Conservation (phyloP, 2,329 filamentous ascomycete genomes). For the Fusarium foetens region DNA sequence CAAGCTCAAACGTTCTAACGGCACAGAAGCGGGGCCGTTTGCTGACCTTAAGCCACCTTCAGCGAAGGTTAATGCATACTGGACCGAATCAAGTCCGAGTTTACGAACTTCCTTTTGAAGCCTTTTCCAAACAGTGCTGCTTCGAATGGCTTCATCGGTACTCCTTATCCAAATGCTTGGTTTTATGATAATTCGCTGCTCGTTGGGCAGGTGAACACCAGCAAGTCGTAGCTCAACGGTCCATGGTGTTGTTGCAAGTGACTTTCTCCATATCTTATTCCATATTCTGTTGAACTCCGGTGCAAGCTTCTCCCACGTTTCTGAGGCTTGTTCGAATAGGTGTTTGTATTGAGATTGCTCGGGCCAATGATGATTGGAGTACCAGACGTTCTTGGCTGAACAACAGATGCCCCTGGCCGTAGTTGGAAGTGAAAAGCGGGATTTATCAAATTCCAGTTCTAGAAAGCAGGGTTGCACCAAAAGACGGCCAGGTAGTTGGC, state of each 20-base stretch:
- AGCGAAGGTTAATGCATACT: background rate
- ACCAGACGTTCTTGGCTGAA: background rate
- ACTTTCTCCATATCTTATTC: background rate
- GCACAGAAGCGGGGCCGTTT: background rate
- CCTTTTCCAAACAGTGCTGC: background rate
- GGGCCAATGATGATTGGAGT: background rate
- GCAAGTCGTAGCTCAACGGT: background rate
- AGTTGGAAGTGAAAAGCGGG: background rate
- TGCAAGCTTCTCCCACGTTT: background rate
- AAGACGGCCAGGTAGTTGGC: background rate
- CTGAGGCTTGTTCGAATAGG: background rate
- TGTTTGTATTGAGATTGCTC: background rate
- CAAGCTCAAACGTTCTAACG: background rate
- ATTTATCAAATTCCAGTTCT: background rate
- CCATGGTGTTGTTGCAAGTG: background rate
- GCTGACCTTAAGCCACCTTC: background rate
- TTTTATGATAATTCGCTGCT: background rate
- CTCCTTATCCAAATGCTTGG: constrained; percentile 4
- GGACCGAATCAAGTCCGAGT: background rate
- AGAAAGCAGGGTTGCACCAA: background rate
- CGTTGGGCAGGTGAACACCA: background rate
- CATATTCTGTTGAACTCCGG: background rate
- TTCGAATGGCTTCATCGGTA: background rate
- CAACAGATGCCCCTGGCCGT: background rate
- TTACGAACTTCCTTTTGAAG: background rate